Percentiles rank a stretch among this genome's conserved stretches.
Evolutionary conservation across 2,329 filamentous ascomycete genomes (phyloP).

Genomic region (Hymenoscyphus infarciens): DNA sequence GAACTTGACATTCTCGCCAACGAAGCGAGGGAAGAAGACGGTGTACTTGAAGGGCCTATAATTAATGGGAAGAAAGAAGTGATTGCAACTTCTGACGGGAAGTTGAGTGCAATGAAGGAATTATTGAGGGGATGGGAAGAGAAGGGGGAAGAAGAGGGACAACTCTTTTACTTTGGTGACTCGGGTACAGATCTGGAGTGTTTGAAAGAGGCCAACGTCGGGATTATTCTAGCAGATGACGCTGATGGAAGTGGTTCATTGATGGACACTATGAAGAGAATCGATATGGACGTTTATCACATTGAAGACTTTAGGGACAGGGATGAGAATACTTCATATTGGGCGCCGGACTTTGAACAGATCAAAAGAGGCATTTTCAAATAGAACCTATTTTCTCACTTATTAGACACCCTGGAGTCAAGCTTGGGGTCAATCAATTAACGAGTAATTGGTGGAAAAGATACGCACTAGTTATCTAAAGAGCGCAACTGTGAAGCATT

Average conservation of each 20-base stretch:
- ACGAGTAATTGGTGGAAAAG: too few species aligned
- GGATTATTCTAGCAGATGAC: conserved; percentile 26
- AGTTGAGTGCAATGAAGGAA: conserved; percentile 24
- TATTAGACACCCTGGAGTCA: neutral
- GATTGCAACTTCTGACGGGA: conserved; percentile 27
- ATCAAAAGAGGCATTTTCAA: neutral
- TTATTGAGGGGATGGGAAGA: conserved; percentile 17
- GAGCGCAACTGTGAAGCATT: too few species aligned
- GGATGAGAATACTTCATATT: conserved; percentile 18
- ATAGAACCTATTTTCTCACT: neutral
- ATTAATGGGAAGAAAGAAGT: conserved; percentile 9
- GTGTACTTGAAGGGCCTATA: conserved; percentile 18
- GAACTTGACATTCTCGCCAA: conserved; percentile 25
- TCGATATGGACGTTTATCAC: conserved; percentile 19
- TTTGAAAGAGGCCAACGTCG: conserved; percentile 23
- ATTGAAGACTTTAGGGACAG: conserved; percentile 17
- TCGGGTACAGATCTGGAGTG: conserved; percentile 34
- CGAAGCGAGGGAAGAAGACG: conserved; percentile 17
- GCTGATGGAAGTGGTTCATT: conserved; percentile 15
- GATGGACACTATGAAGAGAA: conserved; percentile 20
- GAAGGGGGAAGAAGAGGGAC: neutral
- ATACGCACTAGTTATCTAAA: too few species aligned
- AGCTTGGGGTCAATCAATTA: too few species aligned
- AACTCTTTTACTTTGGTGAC: conserved; percentile 33
- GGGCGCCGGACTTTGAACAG: conserved; percentile 27